Conservation (phyloP, 129 eudicot species). For the sunflower (Helianthus annuus) region DNA sequence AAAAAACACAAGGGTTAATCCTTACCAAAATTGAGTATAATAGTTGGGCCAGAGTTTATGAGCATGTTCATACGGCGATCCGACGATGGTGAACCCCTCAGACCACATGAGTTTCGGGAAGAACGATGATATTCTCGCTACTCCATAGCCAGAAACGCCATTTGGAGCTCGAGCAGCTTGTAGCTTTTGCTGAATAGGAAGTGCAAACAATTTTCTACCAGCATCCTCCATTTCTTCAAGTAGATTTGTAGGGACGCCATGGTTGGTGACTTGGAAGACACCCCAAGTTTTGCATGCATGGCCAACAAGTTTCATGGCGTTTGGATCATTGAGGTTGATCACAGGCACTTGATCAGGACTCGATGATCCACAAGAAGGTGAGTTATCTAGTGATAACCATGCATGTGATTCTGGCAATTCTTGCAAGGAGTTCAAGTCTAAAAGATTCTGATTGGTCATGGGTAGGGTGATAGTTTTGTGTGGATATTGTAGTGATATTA, state of each 20-base stretch:
- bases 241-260: slow-evolving; percentile 44
- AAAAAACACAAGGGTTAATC: neutral
- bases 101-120: slow-evolving; percentile 87
- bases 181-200: slow-evolving; percentile 77
- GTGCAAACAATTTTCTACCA: slow-evolving; percentile 47
- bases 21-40: slow-evolving; percentile 61
- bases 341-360: slow-evolving; percentile 40
- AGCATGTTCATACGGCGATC: slow-evolving; percentile 75
- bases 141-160: slow-evolving; percentile 75
- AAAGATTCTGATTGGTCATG: slow-evolving; percentile 29
- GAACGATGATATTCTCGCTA: slow-evolving; percentile 75
- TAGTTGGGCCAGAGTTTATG: slow-evolving; percentile 79
- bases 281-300: slow-evolving; percentile 94
- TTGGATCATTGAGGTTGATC: slow-evolving; percentile 47
- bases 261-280: slow-evolving; percentile 67
- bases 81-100: slow-evolving; percentile 83
- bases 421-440: slow-evolving; percentile 60
- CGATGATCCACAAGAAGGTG: neutral
- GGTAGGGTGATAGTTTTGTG: slow-evolving; percentile 40
- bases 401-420: slow-evolving; percentile 83
- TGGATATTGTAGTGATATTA: slow-evolving; percentile 12
- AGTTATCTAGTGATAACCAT: slow-evolving; percentile 45
- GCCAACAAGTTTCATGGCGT: slow-evolving; percentile 54
- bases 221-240: slow-evolving; percentile 48
- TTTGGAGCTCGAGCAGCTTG: slow-evolving; percentile 62